Conservation (phyloP, 2,329 filamentous ascomycete species). For the Aspergillus pseudotamarii region DNA sequence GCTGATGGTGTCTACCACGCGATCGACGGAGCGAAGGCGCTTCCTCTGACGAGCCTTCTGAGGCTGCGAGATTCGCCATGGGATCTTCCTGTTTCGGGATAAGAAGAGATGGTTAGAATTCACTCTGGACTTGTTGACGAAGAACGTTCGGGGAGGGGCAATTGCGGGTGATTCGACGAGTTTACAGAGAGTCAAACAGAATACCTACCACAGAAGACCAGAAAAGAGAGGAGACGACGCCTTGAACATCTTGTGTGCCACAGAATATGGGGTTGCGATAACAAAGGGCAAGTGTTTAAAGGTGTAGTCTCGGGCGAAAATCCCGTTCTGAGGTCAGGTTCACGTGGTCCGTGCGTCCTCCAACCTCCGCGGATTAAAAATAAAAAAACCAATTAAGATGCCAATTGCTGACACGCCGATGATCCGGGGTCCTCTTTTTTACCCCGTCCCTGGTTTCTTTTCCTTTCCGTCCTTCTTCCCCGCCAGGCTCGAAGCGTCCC, state of each 20-base stretch:
- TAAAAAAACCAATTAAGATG: constrained; percentile 21
- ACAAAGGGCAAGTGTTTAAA: neutral
- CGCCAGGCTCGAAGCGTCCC: constrained; percentile 10
- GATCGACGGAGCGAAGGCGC: constrained; percentile 82
- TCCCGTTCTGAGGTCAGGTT: constrained; percentile 18
- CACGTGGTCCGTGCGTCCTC: constrained; percentile 24
- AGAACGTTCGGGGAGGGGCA: constrained; percentile 6
- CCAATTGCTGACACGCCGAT: constrained; percentile 18
- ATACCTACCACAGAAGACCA: constrained; percentile 76
- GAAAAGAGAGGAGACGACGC: constrained; percentile 74
- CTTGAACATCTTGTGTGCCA: constrained; percentile 71
- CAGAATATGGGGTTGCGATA: constrained; percentile 1
- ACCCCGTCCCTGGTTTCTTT: neutral
- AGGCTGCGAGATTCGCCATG: constrained; percentile 89
- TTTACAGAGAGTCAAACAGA: neutral
- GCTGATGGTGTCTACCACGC: constrained; percentile 81
- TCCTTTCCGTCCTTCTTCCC: constrained; percentile 2
- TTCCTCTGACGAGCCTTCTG: constrained; percentile 87
- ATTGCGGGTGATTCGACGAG: neutral
- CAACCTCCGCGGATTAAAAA: constrained; percentile 25
- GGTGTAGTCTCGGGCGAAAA: constrained; percentile 19
- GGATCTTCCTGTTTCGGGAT: constrained; percentile 73
- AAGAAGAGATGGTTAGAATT: constrained; percentile 21
- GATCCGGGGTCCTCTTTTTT: constrained; percentile 9
- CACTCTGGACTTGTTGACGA: constrained; percentile 5